phyloP scores from a whole-genome alignment of 1,284 basidiomycete species.

The Fomitiporia mediterranea region DNA sequence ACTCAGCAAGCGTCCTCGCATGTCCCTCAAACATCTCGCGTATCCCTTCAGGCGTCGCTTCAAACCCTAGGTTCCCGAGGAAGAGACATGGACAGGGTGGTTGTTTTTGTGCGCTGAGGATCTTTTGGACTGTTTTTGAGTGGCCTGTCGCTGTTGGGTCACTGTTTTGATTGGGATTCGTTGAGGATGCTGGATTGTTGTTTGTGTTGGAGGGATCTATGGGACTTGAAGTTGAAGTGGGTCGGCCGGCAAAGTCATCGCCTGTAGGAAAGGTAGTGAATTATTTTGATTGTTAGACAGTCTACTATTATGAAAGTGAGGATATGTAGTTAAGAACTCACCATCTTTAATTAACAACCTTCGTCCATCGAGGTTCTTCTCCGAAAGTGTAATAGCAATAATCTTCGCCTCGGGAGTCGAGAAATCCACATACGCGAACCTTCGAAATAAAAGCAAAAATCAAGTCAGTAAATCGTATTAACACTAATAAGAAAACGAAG shows the following conservation, averaged over 20 bases:
- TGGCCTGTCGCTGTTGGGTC: conserved; percentile 23
- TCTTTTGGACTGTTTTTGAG: conserved; percentile 79
- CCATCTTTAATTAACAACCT: conserved; percentile 93
- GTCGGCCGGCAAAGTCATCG: conserved; percentile 66
- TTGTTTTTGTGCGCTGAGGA: conserved; percentile 78
- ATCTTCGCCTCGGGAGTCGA: conserved; percentile 69
- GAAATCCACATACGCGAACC: conserved; percentile 97
- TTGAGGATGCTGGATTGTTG: neutral
- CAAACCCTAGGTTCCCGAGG: conserved; percentile 85
- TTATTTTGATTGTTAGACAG: conserved; percentile 22
- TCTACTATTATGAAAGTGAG: conserved; percentile 19
- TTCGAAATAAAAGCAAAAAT: conserved; percentile 30
- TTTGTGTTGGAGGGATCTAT: conserved; percentile 1
- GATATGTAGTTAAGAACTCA: conserved; percentile 30
- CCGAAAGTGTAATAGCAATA: conserved; percentile 76
- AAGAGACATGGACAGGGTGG: conserved; percentile 81
- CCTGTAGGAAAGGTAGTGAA: conserved; percentile 39
- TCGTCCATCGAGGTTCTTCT: conserved; percentile 80
- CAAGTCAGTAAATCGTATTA: conserved; percentile 1
- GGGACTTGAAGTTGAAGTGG: conserved; percentile 32
- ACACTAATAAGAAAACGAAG: conserved; percentile 1
- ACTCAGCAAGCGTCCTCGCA: conserved; percentile 28
- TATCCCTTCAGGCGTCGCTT: conserved; percentile 77
- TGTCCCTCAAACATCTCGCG: conserved; percentile 69
- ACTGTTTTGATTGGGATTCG: neutral